Base-by-base conservation (phyloP, 2,329 filamentous ascomycete species). In the Cryphonectria carpinicola region DNA sequence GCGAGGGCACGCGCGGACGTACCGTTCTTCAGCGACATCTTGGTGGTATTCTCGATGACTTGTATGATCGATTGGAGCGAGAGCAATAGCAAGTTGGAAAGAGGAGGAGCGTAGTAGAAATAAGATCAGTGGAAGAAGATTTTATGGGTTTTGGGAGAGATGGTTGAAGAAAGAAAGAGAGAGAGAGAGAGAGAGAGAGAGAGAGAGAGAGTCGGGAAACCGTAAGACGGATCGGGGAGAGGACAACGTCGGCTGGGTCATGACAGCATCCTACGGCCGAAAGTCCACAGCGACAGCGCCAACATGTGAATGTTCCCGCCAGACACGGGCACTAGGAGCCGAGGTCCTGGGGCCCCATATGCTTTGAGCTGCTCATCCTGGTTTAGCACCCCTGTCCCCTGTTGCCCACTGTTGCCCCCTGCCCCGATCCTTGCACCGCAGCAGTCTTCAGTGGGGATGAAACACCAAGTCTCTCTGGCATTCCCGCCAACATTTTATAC, bases 11-110 rank as follows among this genome's bases (percentile, higher is more conserved):
- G 39, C 37, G 28, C 37, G 35, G 28, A 80, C 85, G 75, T 84
- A 93, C 92, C 88, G 84, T 91, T 90, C 82, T 90, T 90, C 83
- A 94, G 86, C 87, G 89, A 85, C 92, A 94, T 94, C 76, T 75
- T 86, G 82, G 73, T 72, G 70, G 72, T 74, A 28, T 65, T 65
- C 71, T 37, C 64, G 35, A 39, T 39, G 37, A 10, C 35, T 19
- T 39, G 25, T 64, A 35, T 41, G 5, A 8, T 62, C 3, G 32
- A 8, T 25, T 56, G 52, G 52, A 17, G 25, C 46, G 17, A 22
- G 4, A 56, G 28, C n/a, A 56, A 25, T 28, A 56, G 28, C 54
- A 32, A 32, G n/a, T 56, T 28, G 52, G n/a, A 28, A 28, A 28
- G 25, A 56, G 49, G n/a, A 28, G 46, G 22, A 11, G 11, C 1